These are phyloP conservation scores for Selenicereus undatus DNA, from an alignment of 148 eudicot species.

Conservation along the genomic window DNA sequence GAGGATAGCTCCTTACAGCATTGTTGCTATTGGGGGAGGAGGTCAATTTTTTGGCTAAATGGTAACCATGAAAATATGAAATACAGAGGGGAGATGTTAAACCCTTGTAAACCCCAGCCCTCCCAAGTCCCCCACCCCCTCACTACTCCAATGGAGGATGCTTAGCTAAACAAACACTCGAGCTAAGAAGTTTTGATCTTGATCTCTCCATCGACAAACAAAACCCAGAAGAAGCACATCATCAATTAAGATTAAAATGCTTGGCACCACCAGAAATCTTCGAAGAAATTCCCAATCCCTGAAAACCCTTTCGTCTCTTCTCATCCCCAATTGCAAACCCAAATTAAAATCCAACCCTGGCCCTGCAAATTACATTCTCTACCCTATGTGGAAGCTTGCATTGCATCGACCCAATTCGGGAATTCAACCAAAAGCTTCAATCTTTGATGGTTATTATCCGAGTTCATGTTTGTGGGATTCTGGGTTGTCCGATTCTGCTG, in stretches of 20 bases:
- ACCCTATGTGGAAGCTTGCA: neutral
- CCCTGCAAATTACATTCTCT: conserved; percentile 12
- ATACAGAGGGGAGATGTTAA: neutral
- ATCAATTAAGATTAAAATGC: conserved; percentile 9
- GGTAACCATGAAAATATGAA: neutral
- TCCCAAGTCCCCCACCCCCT: neutral
- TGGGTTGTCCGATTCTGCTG: conserved; percentile 4
- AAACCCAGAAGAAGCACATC: neutral
- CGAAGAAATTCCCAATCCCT: conserved; percentile 21
- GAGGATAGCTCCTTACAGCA: no score
- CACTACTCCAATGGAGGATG: neutral
- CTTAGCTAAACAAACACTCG: neutral
- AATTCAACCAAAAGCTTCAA: conserved; percentile 15
- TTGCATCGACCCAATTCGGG: neutral
- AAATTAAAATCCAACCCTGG: neutral
- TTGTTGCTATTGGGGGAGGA: no score
- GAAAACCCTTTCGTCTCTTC: conserved; percentile 21
- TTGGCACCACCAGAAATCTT: conserved; percentile 16
- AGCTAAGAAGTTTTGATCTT: neutral
- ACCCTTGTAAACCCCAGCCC: neutral
- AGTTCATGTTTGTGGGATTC: neutral
- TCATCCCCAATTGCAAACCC: neutral
- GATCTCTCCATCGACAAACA: neutral
- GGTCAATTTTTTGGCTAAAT: no score
- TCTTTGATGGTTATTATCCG: neutral